Evolutionary conservation across 192 early-diverging fungal genomes (phyloP), one percentile per base, ranked within the genome.

Genomic region (Linnemannia schmuckeri): DNA sequence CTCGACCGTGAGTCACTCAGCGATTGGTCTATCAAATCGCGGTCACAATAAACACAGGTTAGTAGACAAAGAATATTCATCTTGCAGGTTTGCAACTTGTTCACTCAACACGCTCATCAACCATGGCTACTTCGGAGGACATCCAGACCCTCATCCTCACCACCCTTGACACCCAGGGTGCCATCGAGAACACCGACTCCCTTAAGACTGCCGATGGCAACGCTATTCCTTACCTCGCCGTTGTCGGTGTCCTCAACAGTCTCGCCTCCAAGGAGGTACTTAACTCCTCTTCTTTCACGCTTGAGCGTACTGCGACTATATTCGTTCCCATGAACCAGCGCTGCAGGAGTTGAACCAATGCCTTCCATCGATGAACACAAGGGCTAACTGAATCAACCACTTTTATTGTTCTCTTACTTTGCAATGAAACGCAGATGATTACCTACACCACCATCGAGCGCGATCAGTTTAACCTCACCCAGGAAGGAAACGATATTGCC

Each of bases 401-500:
- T 47, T 57, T 49, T 44, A 35, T 75, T 82, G 38, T 55, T 68
- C 35, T 57, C 35, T 69, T 52, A 80, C 54, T 87, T 54, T 52
- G 18, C 17, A 66, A 35, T 66, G 61, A 33, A 27, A 66, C 12
- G 17, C 84, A 97, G 96, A 97, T 98, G 93, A 90, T 99, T 55
- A 83, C 89, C 27, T 98, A 97, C 88, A 90, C 91, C 63, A 89
- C 95, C 33, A 93, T 99, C 27, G 94, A 96, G 38, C 83, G 86
- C 73, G 97, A 99, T 88, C 82, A 91, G 35, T 98, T 96, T 94
- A 91, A 91, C 75, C 89, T 99, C 80, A 97, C 97, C 18, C 90
- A 90, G n/a, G 99, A 99, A 90, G 99, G 98, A 61, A 82, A 91
- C 49, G 96, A 96, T 76, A 93, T 98, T 82, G 94, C 94, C 15